Conservation (phyloP, 73 alveolate species). For the Uronychia setigera region DNA sequence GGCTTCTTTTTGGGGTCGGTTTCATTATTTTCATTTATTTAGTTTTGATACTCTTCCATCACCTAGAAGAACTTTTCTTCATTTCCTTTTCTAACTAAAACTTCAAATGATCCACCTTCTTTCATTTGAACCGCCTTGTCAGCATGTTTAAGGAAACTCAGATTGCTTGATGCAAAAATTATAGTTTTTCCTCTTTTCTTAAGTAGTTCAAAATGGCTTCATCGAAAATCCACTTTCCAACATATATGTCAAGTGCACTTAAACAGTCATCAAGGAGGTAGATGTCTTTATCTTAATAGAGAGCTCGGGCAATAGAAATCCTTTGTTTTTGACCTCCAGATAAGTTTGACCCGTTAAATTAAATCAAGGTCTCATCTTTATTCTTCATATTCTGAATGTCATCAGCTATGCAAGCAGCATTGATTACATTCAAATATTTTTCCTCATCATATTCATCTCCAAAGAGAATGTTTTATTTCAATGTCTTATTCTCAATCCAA, state of each 20-base stretch:
- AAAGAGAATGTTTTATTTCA: constrained; percentile 90
- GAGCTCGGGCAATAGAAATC: constrained; percentile 64
- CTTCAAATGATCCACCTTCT: background rate
- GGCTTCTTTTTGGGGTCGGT: too few relatives aligned
- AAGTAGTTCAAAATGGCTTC: constrained; percentile 8
- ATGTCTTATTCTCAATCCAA: constrained; percentile 84
- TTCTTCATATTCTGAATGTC: constrained; percentile 44
- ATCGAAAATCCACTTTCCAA: constrained; percentile 54
- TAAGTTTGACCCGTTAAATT: constrained; percentile 44
- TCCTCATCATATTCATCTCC: constrained; percentile 73
- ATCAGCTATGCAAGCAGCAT: constrained; percentile 27
- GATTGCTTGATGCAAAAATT: background rate
- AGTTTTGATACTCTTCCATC: too few relatives aligned
- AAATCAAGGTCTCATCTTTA: constrained; percentile 48
- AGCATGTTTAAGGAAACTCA: background rate
- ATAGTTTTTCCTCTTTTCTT: background rate
- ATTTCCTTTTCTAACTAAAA: background rate
- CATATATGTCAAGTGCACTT: constrained; percentile 63
- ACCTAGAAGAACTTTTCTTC: too few relatives aligned
- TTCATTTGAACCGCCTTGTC: constrained; percentile 2
- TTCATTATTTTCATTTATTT: too few relatives aligned
- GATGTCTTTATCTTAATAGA: constrained; percentile 65
- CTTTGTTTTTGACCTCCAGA: constrained; percentile 80
- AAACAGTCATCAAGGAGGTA: constrained; percentile 72
- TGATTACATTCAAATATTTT: constrained; percentile 38